Conservation (phyloP, 352 stramenopile genomes). For the Elongisporangium anandrum region DNA sequence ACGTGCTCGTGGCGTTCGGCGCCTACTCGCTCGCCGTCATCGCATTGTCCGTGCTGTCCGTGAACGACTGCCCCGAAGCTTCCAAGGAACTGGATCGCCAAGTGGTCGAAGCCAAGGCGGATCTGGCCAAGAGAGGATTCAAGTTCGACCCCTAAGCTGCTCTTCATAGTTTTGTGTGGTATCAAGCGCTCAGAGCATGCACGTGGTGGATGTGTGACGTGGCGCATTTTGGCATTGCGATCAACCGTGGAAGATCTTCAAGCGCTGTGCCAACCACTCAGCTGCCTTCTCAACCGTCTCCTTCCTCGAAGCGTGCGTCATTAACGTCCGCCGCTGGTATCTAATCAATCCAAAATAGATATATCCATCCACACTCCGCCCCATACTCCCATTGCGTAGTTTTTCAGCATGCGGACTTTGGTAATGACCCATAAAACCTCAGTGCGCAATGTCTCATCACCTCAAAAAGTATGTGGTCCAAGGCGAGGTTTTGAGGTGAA, state of each 20-base stretch:
- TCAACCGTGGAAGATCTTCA: neutral
- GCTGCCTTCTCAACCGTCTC: neutral
- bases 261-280: neutral
- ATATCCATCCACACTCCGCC: neutral
- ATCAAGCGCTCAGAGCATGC: neutral
- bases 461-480: neutral
- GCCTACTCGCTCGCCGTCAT: conserved; percentile 69
- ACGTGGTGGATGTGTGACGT: neutral
- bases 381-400: neutral
- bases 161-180: neutral
- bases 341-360: neutral
- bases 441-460: neutral
- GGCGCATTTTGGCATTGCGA: neutral
- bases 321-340: neutral
- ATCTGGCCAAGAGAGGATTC: conserved; percentile 56
- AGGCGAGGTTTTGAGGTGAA: neutral
- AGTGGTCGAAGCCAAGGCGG: conserved; percentile 58
- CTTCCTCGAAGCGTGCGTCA: too few relatives aligned
- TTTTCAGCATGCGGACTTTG: too few relatives aligned
- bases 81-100: conserved; percentile 66
- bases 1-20: conserved; percentile 64
- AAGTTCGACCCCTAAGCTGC: conserved; percentile 19
- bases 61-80: conserved; percentile 64
- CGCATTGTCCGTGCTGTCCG: conserved; percentile 59
- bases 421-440: neutral